Evolutionary conservation across 2,329 filamentous ascomycete genomes (phyloP), one percentile per base, ranked within the genome.

Genomic region (Aspergillus udagawae): DNA sequence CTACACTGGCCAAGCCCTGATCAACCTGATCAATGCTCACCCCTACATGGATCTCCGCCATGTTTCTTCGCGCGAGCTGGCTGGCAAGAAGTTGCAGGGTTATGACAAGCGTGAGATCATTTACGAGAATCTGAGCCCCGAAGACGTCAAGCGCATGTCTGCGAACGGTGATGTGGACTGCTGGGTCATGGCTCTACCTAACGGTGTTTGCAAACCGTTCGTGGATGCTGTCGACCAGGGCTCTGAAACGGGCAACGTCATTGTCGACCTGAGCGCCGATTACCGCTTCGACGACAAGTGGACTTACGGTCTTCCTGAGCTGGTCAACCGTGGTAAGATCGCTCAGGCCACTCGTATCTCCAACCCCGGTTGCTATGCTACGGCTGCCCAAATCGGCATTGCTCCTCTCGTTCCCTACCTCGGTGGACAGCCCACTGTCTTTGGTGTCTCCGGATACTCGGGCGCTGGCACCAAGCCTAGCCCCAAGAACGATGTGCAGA

Each of bases 151-250:
- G 61, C 83, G 86, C 57, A 91, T 97, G 84, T 90, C 94, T 61
- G 87, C 89, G 72, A 86, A 88, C 32, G 89, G 90, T 52, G 85
- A 92, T 68, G 87, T 97, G 51, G 93, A 97, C 78, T 94, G 90
- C 77, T 97, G 92, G 92, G 90, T 97, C 48, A 94, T 97, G 90
- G 94, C 94, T 38, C 85, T 97, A 29, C 94, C 93, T 48, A 99
- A 97, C 70, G 90, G 91, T 60, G 91, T 96, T 51, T 97, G 91
- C 84, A 90, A 92, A 78, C 92, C 94, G 0, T 99, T 89, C 65
- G 89, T 97, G 9, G 91, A 97, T 62, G 93, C 93, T 7, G 85
- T 97, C 53, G 85, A 92, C 66, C 83, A 88, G 68, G 85, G 83
- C 32, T 85, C 85, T 57, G 83, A 85, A 53, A 79, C 81, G 67